phyloP scores from a whole-genome alignment of 768 basidiomycete genomes.

The Rhizopogon vulgaris region DNA sequence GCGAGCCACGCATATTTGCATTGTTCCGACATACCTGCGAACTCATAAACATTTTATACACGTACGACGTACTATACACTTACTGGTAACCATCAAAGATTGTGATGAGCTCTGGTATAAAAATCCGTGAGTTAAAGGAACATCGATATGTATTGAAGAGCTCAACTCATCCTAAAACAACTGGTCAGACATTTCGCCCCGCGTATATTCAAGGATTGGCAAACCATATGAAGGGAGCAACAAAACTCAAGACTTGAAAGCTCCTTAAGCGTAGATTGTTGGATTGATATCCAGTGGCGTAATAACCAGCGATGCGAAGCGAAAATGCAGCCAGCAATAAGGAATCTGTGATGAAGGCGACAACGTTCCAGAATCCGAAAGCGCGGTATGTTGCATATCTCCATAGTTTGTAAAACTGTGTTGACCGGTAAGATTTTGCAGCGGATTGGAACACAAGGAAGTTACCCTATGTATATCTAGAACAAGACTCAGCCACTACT shows the following conservation, averaged over 20 bases:
- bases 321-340: constrained; percentile 70
- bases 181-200: not conserved
- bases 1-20: constrained; percentile 89
- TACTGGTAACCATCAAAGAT: constrained; percentile 80
- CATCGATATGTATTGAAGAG: constrained; percentile 4
- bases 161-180: constrained; percentile 70
- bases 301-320: constrained; percentile 59
- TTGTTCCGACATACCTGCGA: constrained; percentile 74
- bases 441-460: not conserved
- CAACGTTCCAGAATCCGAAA: constrained; percentile 71
- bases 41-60: not conserved
- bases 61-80: constrained; percentile 10
- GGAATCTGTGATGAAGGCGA: constrained; percentile 67
- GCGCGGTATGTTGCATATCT: constrained; percentile 76
- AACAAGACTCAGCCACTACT: constrained; percentile 35
- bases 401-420: constrained; percentile 63
- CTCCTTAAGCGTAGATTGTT: constrained; percentile 49
- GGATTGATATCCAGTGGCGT: constrained; percentile 27
- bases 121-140: not conserved
- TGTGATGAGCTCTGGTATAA: constrained; percentile 59
- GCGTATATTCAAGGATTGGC: constrained; percentile 16
- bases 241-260: constrained; percentile 87
- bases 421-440: not conserved
- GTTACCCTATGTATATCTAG: constrained; percentile 21
- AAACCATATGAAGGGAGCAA: constrained; percentile 83